Percentiles rank a stretch among this genome's conserved stretches.
Evolutionary conservation across 805 yeast genomes (phyloP).

Genomic region (Teunomyces aglyptinius): DNA sequence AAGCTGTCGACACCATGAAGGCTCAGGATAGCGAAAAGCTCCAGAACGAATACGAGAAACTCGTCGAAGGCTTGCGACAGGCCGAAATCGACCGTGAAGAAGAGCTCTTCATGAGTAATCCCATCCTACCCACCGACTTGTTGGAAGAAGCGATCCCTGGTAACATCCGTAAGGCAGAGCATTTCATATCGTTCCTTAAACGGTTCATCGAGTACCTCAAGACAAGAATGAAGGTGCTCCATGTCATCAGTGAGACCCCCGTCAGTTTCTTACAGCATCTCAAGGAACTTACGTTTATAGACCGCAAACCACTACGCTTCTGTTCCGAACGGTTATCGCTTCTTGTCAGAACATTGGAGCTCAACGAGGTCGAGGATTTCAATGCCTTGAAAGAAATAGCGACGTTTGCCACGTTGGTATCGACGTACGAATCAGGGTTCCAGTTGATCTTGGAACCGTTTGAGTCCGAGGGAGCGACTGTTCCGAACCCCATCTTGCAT

Average conservation of each 20-base stretch:
- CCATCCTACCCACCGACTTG: constrained; percentile 81
- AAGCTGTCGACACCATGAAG: constrained; percentile 82
- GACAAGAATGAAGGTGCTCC: constrained; percentile 95
- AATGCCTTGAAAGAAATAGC: constrained; percentile 93
- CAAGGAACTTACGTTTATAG: constrained; percentile 90
- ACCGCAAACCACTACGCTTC: constrained; percentile 84
- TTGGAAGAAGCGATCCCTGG: constrained; percentile 95
- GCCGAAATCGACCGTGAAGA: constrained; percentile 63
- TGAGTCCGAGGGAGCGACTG: constrained; percentile 90
- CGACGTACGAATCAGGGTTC: constrained; percentile 94
- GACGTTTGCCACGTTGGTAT: constrained; percentile 91
- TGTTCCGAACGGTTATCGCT: constrained; percentile 90
- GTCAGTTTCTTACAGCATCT: constrained; percentile 87
- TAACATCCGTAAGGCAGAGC: constrained; percentile 94
- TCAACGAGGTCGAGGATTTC: constrained; percentile 85
- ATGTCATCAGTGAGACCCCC: constrained; percentile 98
- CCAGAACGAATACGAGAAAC: constrained; percentile 85
- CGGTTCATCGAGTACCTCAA: constrained; percentile 92
- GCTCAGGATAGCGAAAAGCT: constrained; percentile 77
- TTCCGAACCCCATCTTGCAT: constrained; percentile 92
- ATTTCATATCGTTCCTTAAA: constrained; percentile 88
- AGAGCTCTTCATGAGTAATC: constrained; percentile 79
- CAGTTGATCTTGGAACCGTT: constrained; percentile 90
- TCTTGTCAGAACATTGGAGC: constrained; percentile 84
- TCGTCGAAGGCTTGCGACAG: constrained; percentile 86